A percentile compares a stretch with the other conserved stretches of the same genome.
Evolutionary conservation across 805 yeast species (phyloP).

Genomic region (Schwanniomyces polymorphus): DNA sequence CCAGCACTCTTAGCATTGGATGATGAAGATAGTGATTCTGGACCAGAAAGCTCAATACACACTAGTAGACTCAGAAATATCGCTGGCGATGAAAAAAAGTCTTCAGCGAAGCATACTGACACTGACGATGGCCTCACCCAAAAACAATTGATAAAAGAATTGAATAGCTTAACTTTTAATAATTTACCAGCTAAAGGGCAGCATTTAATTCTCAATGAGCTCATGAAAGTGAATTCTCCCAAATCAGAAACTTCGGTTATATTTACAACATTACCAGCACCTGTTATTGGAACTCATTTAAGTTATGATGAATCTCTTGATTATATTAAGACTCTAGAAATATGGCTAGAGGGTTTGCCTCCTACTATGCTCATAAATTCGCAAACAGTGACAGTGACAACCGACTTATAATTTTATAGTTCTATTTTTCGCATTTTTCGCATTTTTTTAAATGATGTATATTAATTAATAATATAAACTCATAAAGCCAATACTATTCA

Average conservation of each 20-base stretch:
- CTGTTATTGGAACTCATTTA: conserved; percentile 77
- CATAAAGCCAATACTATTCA: not conserved
- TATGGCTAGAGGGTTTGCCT: conserved; percentile 82
- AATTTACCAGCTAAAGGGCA: conserved; percentile 92
- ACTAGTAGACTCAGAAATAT: conserved; percentile 1
- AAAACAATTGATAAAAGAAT: conserved; percentile 38
- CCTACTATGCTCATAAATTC: conserved; percentile 84
- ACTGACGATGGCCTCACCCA: conserved; percentile 19
- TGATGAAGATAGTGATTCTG: conserved; percentile 16
- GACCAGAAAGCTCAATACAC: not conserved
- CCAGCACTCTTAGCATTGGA: conserved; percentile 32
- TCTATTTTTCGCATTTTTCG: not conserved
- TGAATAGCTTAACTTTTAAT: conserved; percentile 57
- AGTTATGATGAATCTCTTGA: conserved; percentile 68
- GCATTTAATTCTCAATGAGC: conserved; percentile 81
- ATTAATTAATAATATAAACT: not conserved
- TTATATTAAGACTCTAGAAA: conserved; percentile 71
- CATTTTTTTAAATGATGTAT: not conserved
- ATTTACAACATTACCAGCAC: conserved; percentile 89
- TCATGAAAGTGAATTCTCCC: conserved; percentile 67
- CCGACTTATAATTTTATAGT: conserved; percentile 57
- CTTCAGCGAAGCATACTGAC: not conserved
- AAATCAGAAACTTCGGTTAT: conserved; percentile 61
- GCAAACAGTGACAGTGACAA: conserved; percentile 94
- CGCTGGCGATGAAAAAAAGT: not conserved